phyloP scores from a whole-genome alignment of 1,284 basidiomycete genomes.

The Fereydounia khargensis region DNA sequence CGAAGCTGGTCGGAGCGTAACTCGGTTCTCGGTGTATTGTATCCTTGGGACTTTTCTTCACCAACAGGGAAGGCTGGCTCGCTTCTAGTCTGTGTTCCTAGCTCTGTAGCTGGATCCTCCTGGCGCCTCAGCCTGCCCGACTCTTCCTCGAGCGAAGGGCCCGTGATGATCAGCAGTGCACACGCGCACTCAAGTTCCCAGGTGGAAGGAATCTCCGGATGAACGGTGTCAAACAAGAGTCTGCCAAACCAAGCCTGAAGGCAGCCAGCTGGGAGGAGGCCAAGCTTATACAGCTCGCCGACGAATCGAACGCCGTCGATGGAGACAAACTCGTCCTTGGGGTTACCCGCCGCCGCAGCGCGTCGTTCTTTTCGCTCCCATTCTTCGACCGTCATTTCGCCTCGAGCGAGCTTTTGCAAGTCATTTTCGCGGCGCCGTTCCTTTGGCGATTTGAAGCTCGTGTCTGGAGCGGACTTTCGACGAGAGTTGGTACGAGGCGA shows the following conservation, averaged over 20 bases:
- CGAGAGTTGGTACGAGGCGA: neutral
- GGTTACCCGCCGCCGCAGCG: neutral
- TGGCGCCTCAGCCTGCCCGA: too few relatives aligned
- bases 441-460: neutral
- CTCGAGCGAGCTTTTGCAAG: neutral
- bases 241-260: conserved; percentile 36
- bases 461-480: neutral
- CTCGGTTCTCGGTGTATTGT: neutral
- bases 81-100: neutral
- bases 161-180: conserved; percentile 36
- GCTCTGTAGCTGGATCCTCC: neutral
- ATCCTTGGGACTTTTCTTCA: too few relatives aligned
- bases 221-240: conserved; percentile 35
- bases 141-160: conserved; percentile 18
- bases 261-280: neutral
- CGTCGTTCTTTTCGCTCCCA: neutral
- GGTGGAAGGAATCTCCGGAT: conserved; percentile 33
- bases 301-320: conserved; percentile 15
- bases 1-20: neutral
- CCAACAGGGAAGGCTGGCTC: too few relatives aligned
- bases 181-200: conserved; percentile 48
- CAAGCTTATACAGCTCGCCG: conserved; percentile 20
- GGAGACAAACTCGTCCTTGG: conserved; percentile 7
- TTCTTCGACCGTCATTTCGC: neutral
- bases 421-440: neutral